These are phyloP conservation scores for Canariomyces notabilis DNA, from an alignment of 2,329 filamentous ascomycete species.

Conservation along the genomic window DNA sequence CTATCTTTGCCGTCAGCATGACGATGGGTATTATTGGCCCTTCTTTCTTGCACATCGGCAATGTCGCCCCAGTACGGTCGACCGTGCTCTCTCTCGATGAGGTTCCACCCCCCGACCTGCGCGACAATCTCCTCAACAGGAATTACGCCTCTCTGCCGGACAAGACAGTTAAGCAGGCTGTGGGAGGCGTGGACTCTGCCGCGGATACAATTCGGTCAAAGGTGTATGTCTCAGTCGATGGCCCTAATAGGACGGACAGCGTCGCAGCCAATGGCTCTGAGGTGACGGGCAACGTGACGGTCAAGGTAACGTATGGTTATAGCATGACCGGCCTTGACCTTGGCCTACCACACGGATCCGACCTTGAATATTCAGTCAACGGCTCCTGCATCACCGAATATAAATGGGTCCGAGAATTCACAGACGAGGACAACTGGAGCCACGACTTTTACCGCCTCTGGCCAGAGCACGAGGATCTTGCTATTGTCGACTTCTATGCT, in stretches of 20 bases:
- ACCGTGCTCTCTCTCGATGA: no score
- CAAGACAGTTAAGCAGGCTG: background rate
- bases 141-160: background rate
- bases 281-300: no score
- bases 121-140: background rate
- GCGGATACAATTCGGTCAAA: background rate
- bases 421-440: no score
- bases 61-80: conserved; percentile 4
- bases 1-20: background rate
- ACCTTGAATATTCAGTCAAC: background rate
- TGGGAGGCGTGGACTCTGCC: conserved; percentile 5
- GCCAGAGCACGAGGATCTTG: no score
- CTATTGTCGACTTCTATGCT: no score
- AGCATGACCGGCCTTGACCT: conserved; percentile 6
- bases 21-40: conserved; percentile 7
- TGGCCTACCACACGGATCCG: conserved; percentile 1
- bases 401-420: conserved; percentile 1
- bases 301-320: background rate
- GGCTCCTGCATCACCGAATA: conserved; percentile 11
- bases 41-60: conserved; percentile 7
- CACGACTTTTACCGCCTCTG: no score
- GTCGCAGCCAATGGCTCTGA: no score
- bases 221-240: background rate
- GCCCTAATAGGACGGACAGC: no score
- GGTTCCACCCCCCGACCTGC: background rate